Conservation (phyloP, 441 rosid genomes). For the Gossypium trilobum region DNA sequence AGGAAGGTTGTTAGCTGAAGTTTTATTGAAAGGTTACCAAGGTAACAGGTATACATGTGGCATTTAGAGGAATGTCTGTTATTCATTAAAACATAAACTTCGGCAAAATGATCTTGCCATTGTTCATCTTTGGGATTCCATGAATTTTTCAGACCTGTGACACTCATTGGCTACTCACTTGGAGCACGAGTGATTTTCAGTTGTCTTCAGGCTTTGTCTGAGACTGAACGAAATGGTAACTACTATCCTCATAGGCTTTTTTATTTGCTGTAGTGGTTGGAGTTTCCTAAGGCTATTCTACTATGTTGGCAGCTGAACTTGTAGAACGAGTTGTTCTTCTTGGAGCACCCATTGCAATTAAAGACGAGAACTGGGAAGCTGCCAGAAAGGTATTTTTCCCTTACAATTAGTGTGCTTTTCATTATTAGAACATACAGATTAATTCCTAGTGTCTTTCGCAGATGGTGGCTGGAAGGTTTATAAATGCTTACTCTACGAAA, state of each 20-base stretch:
- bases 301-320: conserved; percentile 50
- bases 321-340: conserved; percentile 92
- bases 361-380: conserved; percentile 70
- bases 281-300: conserved; percentile 18
- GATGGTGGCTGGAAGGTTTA: conserved; percentile 94
- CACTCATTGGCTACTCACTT: conserved; percentile 85
- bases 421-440: neutral
- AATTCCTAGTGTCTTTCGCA: conserved; percentile 21
- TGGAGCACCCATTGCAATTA: conserved; percentile 82
- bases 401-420: neutral
- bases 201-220: conserved; percentile 66
- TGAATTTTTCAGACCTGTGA: conserved; percentile 58
- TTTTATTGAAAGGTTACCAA: conserved; percentile 68
- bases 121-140: conserved; percentile 14
- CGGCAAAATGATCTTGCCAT: neutral
- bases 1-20: conserved; percentile 79
- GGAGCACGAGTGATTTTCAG: conserved; percentile 85
- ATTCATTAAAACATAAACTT: neutral
- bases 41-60: conserved; percentile 61
- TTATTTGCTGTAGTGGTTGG: neutral
- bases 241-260: neutral
- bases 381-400: conserved; percentile 60
- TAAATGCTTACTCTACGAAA: conserved; percentile 68
- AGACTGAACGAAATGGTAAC: conserved; percentile 60
- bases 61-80: conserved; percentile 1